Evolutionary conservation across 2,329 filamentous ascomycete genomes (phyloP).

Genomic region (Xylaria multiplex): DNA sequence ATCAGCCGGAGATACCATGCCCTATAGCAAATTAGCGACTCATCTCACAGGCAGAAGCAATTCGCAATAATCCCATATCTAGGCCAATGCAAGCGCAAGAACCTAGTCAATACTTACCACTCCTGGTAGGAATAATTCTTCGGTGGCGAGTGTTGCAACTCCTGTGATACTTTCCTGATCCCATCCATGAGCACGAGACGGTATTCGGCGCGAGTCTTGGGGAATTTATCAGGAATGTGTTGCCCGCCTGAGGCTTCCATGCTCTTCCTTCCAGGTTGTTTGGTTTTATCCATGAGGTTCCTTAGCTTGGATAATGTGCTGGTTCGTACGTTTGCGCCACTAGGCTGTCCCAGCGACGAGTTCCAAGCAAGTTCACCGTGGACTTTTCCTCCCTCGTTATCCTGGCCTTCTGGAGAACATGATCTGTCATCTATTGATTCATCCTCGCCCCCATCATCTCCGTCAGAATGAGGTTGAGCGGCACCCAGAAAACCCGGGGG

Average conservation of each 20-base stretch:
- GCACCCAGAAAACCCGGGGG: conserved; percentile 57
- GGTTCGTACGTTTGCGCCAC: not conserved
- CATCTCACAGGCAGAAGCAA: not conserved
- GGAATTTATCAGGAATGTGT: conserved; percentile 53
- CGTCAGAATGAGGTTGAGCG: conserved; percentile 42
- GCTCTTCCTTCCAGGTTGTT: conserved; percentile 4
- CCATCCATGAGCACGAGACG: conserved; percentile 75
- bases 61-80: not conserved
- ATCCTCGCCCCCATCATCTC: conserved; percentile 38
- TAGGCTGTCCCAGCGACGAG: not conserved
- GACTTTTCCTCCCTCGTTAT: not conserved
- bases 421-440: conserved; percentile 47
- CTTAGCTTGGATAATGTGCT: not conserved
- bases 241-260: conserved; percentile 26
- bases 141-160: conserved; percentile 66
- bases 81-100: not conserved
- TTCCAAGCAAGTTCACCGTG: not conserved
- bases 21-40: conserved; percentile 57
- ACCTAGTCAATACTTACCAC: conserved; percentile 39
- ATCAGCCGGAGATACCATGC: conserved; percentile 84
- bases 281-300: not conserved
- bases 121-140: conserved; percentile 74
- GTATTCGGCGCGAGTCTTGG: conserved; percentile 60
- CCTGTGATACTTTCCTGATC: conserved; percentile 72
- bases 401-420: conserved; percentile 33